These are phyloP conservation scores for Leptographium galeiforme DNA, from an alignment of 2,329 filamentous ascomycete genomes.

Conservation along the genomic window DNA sequence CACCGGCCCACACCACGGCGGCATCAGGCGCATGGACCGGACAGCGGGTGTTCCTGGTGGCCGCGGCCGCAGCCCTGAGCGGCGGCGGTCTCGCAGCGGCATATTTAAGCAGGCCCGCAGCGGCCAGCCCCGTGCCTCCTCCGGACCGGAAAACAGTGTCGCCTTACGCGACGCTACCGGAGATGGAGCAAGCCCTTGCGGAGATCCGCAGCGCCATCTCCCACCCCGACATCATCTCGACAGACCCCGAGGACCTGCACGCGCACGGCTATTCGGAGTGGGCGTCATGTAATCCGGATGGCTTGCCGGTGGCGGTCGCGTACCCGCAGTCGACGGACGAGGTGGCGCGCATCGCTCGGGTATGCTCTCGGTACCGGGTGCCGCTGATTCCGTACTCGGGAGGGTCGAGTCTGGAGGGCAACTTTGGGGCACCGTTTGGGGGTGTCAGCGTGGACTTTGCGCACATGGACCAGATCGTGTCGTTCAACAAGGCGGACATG, in stretches of 20 bases:
- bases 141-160: slow-evolving; percentile 9
- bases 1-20: neutral
- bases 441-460: slow-evolving; percentile 84
- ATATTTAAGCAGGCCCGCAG: slow-evolving; percentile 13
- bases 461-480: slow-evolving; percentile 70
- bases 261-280: slow-evolving; percentile 55
- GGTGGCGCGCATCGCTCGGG: slow-evolving; percentile 45
- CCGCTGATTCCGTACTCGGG: slow-evolving; percentile 82
- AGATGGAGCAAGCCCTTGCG: slow-evolving; percentile 21
- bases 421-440: slow-evolving; percentile 76
- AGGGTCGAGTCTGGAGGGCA: slow-evolving; percentile 75
- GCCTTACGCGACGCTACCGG: slow-evolving; percentile 26
- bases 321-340: slow-evolving; percentile 49
- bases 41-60: slow-evolving; percentile 23
- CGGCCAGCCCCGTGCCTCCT: slow-evolving; percentile 12
- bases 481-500: slow-evolving; percentile 77
- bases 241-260: slow-evolving; percentile 46
- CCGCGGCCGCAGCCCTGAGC: slow-evolving; percentile 23
- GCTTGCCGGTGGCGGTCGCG: slow-evolving; percentile 48
- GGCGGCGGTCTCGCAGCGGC: slow-evolving; percentile 27
- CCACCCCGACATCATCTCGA: slow-evolving; percentile 45
- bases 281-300: slow-evolving; percentile 48
- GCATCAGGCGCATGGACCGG: slow-evolving; percentile 15
- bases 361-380: slow-evolving; percentile 67
- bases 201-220: neutral